A percentile compares a stretch with the other conserved stretches of the same genome.
These are phyloP conservation scores for Aspergillus pseudoglaucus DNA, from an alignment of 2,329 filamentous ascomycete species.

Conservation along the genomic window DNA sequence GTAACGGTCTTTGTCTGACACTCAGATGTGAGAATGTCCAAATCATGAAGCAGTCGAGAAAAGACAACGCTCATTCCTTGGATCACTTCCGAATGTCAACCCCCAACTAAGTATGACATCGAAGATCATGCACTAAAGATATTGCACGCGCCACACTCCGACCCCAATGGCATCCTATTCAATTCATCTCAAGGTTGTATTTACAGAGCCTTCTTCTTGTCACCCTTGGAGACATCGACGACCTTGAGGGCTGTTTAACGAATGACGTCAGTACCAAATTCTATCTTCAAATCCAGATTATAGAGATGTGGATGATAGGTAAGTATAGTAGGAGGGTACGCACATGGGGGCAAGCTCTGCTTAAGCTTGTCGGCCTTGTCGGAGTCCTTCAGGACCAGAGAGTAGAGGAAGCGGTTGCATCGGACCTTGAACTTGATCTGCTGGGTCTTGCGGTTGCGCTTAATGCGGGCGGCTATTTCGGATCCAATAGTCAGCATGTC, in stretches of 20 bases:
- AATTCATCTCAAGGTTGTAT: conserved; percentile 20
- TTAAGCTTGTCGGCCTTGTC: conserved; percentile 99
- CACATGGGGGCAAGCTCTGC: conserved; percentile 97
- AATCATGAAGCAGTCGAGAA: conserved; percentile 3
- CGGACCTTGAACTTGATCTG: conserved; percentile 99
- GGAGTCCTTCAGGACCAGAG: conserved; percentile 93
- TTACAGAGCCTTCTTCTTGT: conserved; percentile 42
- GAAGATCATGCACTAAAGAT: conserved; percentile 17
- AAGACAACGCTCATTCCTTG: background rate
- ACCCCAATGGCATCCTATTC: conserved; percentile 15
- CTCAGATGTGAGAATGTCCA: conserved; percentile 22
- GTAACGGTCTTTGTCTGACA: conserved; percentile 11
- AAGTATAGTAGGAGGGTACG: conserved; percentile 32
- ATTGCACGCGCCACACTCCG: conserved; percentile 18
- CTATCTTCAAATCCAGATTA: background rate
- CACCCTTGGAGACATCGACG: conserved; percentile 39
- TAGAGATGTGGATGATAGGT: background rate
- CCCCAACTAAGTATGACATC: conserved; percentile 16
- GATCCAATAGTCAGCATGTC: conserved; percentile 1
- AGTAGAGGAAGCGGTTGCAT: conserved; percentile 94
- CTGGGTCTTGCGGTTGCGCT: conserved; percentile 86
- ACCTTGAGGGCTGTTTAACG: conserved; percentile 36
- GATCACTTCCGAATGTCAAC: conserved; percentile 22
- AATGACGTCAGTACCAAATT: conserved; percentile 14
- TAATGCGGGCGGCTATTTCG: conserved; percentile 70